Evolutionary conservation across 805 yeast species (phyloP).

Genomic region (Hanseniaspora opuntiae): DNA sequence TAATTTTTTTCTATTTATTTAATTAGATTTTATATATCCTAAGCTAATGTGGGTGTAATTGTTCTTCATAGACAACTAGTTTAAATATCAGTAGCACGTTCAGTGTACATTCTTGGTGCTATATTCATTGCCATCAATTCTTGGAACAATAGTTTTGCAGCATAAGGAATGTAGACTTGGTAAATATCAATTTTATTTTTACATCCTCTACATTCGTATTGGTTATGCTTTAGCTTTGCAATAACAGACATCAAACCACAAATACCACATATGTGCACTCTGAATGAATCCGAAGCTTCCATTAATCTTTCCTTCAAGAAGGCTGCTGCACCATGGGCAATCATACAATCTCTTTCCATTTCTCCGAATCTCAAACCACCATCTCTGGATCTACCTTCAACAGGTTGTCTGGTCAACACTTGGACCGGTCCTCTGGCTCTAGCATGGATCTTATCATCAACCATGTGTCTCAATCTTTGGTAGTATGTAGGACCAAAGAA

Average conservation of each 20-base stretch:
- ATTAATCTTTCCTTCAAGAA: slow-evolving; percentile 92
- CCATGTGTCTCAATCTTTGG: slow-evolving; percentile 98
- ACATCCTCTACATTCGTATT: slow-evolving; percentile 96
- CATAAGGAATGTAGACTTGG: slow-evolving; percentile 95
- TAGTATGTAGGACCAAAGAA: slow-evolving; percentile 99
- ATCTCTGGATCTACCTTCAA: slow-evolving; percentile 97
- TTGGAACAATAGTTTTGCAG: slow-evolving; percentile 94
- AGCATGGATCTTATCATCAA: slow-evolving; percentile 96
- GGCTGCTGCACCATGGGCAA: slow-evolving; percentile 99
- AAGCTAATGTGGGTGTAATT: neutral
- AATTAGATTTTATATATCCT: neutral
- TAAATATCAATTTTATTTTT: slow-evolving; percentile 95
- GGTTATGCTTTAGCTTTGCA: slow-evolving; percentile 93
- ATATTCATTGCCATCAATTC: slow-evolving; percentile 99
- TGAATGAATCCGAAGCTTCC: slow-evolving; percentile 98
- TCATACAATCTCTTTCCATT: slow-evolving; percentile 99
- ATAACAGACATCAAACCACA: slow-evolving; percentile 97
- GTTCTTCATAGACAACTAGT: neutral
- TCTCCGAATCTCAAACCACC: slow-evolving; percentile 99
- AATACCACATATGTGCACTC: slow-evolving; percentile 95
- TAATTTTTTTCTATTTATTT: neutral
- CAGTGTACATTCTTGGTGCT: slow-evolving; percentile 93
- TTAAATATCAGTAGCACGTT: slow-evolving; percentile 41
- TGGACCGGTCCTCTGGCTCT: slow-evolving; percentile 99
- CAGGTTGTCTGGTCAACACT: slow-evolving; percentile 94